Percentiles rank a stretch among this genome's conserved stretches.
These are phyloP conservation scores for Aureoboletus auriporus DNA, from an alignment of 768 basidiomycete genomes.

Conservation along the genomic window DNA sequence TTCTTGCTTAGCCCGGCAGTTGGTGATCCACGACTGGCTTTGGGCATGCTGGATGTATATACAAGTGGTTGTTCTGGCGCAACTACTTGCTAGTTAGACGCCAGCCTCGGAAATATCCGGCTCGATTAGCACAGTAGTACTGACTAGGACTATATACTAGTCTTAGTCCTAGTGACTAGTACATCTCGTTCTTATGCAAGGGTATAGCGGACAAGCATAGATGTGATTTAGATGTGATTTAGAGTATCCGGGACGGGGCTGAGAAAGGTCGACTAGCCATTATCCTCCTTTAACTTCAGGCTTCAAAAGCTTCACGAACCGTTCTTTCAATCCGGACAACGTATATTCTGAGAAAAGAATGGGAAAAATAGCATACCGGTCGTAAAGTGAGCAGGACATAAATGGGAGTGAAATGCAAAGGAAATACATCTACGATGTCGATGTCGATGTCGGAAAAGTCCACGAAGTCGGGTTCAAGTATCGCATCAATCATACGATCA, in stretches of 20 bases:
- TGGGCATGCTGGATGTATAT: conserved; percentile 34
- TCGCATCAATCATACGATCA: conserved; percentile 59
- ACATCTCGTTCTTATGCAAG: too few species aligned
- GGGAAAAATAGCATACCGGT: conserved; percentile 47
- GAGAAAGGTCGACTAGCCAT: too few species aligned
- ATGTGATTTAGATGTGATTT: too few species aligned
- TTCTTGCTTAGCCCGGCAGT: conserved; percentile 1
- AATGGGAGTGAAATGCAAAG: conserved; percentile 55
- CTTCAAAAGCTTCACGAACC: background rate
- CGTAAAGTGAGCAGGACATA: conserved; percentile 68
- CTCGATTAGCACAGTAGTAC: too few species aligned
- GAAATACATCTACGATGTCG: conserved; percentile 32
- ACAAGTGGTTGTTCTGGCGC: too few species aligned
- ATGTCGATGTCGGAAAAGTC: conserved; percentile 13
- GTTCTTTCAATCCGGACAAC: conserved; percentile 25
- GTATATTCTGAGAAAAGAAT: conserved; percentile 32
- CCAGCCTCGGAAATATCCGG: too few species aligned
- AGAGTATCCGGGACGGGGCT: too few species aligned
- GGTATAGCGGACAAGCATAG: too few species aligned
- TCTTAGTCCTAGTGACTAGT: too few species aligned
- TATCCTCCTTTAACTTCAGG: too few species aligned
- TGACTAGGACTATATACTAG: too few species aligned
- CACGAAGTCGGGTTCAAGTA: conserved; percentile 16
- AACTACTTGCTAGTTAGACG: too few species aligned
- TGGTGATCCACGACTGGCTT: conserved; percentile 20